Percentiles rank a stretch among this genome's conserved stretches.
Conservation (phyloP, 129 eudicot species). For the Helianthus tuberosus region DNA sequence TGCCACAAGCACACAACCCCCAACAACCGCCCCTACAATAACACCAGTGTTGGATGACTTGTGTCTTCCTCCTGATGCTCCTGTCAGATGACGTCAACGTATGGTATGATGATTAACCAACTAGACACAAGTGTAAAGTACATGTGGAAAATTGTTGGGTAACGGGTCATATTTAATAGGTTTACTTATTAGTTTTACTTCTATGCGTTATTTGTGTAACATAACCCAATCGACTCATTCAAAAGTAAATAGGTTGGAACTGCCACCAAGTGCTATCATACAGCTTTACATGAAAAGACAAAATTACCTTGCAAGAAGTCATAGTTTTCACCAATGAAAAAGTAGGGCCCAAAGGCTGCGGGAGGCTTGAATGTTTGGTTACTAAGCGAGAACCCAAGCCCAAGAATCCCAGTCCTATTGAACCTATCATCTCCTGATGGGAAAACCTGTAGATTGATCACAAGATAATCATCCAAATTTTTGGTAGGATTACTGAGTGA, state of each 20-base stretch:
- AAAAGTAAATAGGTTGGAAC: neutral
- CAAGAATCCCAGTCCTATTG: constrained; percentile 58
- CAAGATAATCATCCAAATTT: constrained; percentile 51
- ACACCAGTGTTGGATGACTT: constrained; percentile 44
- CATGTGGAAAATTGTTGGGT: neutral
- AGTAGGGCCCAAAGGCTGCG: constrained; percentile 59
- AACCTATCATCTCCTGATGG: constrained; percentile 62
- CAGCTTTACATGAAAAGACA: neutral
- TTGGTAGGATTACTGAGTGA: constrained; percentile 49
- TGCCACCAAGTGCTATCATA: neutral
- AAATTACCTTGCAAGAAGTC: constrained; percentile 56
- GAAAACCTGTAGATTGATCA: constrained; percentile 49
- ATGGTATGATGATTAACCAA: neutral
- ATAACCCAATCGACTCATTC: neutral
- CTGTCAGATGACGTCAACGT: constrained; percentile 10
- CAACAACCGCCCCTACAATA: constrained; percentile 40
- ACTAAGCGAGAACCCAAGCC: constrained; percentile 54
- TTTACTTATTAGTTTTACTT: neutral
- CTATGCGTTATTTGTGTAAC: neutral
- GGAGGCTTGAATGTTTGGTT: constrained; percentile 77
- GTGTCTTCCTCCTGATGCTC: constrained; percentile 7
- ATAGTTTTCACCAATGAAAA: constrained; percentile 49
- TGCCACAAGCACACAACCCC: constrained; percentile 45
- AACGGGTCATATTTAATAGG: neutral
- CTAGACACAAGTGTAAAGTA: neutral